Conservation (phyloP, 257 asterid species). For the Solanum tarijense region DNA sequence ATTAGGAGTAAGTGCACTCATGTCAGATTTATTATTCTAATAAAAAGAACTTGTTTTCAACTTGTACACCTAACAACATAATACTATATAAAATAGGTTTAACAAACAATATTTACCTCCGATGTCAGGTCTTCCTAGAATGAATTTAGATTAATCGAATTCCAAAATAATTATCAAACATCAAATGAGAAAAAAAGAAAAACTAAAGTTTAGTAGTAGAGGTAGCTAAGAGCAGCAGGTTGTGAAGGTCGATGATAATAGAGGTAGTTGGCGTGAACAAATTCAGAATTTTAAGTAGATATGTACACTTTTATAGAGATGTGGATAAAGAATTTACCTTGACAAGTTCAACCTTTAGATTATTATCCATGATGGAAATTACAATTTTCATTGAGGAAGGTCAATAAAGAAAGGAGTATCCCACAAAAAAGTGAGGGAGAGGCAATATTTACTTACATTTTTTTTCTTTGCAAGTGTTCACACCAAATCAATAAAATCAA, state of each 20-base stretch:
- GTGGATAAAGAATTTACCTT: neutral
- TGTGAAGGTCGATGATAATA: neutral
- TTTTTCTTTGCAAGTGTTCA: neutral
- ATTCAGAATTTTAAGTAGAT: neutral
- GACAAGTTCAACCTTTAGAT: neutral
- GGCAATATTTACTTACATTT: neutral
- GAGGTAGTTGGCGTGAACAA: neutral
- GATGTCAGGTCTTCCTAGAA: too few relatives aligned
- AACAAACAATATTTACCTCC: neutral
- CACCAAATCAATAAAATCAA: neutral
- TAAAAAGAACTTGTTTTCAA: neutral
- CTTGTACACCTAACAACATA: neutral
- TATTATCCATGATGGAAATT: neutral
- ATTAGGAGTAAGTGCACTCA: slow-evolving; percentile 26
- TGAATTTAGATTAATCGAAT: neutral
- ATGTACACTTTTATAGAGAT: neutral
- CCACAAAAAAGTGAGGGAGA: neutral
- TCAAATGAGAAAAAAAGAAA: neutral
- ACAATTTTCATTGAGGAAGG: neutral
- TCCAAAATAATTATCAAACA: neutral
- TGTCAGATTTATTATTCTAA: slow-evolving; percentile 16
- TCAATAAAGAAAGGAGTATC: neutral
- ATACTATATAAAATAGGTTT: neutral
- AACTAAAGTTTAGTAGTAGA: neutral
- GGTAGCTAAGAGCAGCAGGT: neutral